Evolutionary conservation across 1,284 basidiomycete species (phyloP), one percentile per base, ranked within the genome.

Genomic region (Takashimella koratensis): DNA sequence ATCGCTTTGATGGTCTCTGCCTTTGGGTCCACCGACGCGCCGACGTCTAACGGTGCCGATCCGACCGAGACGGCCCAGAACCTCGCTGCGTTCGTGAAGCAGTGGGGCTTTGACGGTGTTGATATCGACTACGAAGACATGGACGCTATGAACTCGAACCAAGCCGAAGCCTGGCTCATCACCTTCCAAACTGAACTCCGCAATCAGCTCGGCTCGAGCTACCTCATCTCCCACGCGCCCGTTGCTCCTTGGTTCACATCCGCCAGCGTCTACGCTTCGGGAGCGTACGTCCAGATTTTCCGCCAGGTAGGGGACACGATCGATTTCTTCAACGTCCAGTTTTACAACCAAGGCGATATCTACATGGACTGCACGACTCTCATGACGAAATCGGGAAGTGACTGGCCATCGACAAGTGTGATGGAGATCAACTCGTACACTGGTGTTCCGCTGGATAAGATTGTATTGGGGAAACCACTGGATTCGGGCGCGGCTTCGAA

Each of bases 41-140:
- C 73, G 6, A 66, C 68, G 30, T 62, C 66, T 0, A 45, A 45
- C 4, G 58, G 58, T 2, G 59, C 62, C 23, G 69, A 76, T 46
- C 60, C 72, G 0, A 57, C 55, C 10, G 41, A 41, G 21, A 39
- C 54, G 3, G 72, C 71, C 22, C 40, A 54, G 21, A 53, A 48
- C 4, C 50, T 73, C 16, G 70, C 72, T 4, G 42, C 49, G 1
- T 73, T 57, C 41, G 65, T 70, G 21, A 68, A 65, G 52, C 47
- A 63, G 21, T 69, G 73, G 56, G 68, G 64, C n/a, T 56, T 78
- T 12, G 75, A 77, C 52, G 77, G 77, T 8, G 70, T 77, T 21
- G 77, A 78, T 45, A 65, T 78, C 43, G 74, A 77, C 54, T 77
- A 71, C 47, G 76, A 75, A 58, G 63, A 67, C 43, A 27, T 43